These are phyloP conservation scores for Pythium pectinolyticum DNA, from an alignment of 352 stramenopile species.

Conservation along the genomic window DNA sequence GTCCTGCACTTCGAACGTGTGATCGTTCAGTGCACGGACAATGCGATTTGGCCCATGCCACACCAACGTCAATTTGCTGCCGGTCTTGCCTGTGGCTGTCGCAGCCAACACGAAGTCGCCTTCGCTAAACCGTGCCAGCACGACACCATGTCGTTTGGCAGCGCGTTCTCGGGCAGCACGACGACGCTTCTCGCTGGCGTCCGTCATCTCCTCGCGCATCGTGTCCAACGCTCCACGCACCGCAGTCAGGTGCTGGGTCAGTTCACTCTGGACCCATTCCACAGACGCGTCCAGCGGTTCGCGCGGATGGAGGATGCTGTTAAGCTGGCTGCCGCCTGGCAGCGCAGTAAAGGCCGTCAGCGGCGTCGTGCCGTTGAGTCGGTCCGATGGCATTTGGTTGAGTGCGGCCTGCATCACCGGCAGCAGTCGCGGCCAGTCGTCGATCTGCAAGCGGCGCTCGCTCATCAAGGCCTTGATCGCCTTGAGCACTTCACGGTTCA, in stretches of 20 bases:
- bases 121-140: slow-evolving; percentile 9
- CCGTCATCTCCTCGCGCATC: slow-evolving; percentile 5
- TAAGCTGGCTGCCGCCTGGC: slow-evolving; percentile 9
- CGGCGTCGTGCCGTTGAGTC: background rate
- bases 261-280: slow-evolving; percentile 12
- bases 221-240: slow-evolving; percentile 9
- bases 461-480: slow-evolving; percentile 9
- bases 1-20: too few relatives aligned
- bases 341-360: slow-evolving; percentile 22
- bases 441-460: background rate
- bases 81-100: background rate
- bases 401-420: slow-evolving; percentile 17
- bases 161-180: slow-evolving; percentile 9
- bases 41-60: slow-evolving; percentile 23
- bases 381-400: slow-evolving; percentile 11
- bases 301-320: background rate
- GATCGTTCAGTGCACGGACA: slow-evolving; percentile 9
- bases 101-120: slow-evolving; percentile 27
- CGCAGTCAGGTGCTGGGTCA: background rate
- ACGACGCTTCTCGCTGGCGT: slow-evolving; percentile 16
- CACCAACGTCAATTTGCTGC: slow-evolving; percentile 23
- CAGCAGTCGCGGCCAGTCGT: slow-evolving; percentile 12
- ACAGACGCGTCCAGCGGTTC: background rate
- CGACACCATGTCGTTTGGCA: slow-evolving; percentile 6
- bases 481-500: slow-evolving; percentile 30